These are phyloP conservation scores for Pseudocercospora musae DNA, from an alignment of 2,329 filamentous ascomycete genomes.

Conservation along the genomic window DNA sequence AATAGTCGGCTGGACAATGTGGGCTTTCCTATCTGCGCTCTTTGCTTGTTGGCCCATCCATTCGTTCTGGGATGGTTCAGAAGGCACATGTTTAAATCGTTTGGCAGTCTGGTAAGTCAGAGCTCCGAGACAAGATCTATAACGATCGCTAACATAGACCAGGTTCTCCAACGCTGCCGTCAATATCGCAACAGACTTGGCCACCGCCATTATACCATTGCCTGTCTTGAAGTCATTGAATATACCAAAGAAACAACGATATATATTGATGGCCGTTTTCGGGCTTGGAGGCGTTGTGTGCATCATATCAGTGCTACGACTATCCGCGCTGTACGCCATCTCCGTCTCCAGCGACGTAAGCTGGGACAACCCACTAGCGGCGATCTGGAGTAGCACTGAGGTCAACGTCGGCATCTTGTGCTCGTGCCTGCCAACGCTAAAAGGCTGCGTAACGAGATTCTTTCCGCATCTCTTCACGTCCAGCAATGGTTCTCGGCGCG, in stretches of 20 bases:
- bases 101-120: conserved; percentile 30
- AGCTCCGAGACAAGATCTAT: neutral
- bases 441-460: conserved; percentile 27
- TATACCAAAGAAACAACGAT: conserved; percentile 30
- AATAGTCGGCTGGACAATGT: conserved; percentile 29
- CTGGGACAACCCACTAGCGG: conserved; percentile 30
- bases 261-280: conserved; percentile 34
- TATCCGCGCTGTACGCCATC: conserved; percentile 27
- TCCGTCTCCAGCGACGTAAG: conserved; percentile 25
- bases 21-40: conserved; percentile 31
- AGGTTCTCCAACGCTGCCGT: conserved; percentile 33
- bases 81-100: conserved; percentile 27
- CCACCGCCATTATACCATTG: conserved; percentile 34
- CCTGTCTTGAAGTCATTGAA: conserved; percentile 33
- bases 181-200: conserved; percentile 36
- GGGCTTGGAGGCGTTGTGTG: conserved; percentile 33
- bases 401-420: conserved; percentile 32
- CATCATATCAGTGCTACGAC: conserved; percentile 28
- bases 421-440: conserved; percentile 30
- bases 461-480: conserved; percentile 29
- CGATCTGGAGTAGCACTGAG: conserved; percentile 28
- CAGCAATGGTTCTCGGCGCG: neutral
- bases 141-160: neutral
- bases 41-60: conserved; percentile 33
- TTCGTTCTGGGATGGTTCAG: conserved; percentile 30